These are phyloP conservation scores for Chlamydomonas incerta DNA, from an alignment of 139 green algal species.

Conservation along the genomic window DNA sequence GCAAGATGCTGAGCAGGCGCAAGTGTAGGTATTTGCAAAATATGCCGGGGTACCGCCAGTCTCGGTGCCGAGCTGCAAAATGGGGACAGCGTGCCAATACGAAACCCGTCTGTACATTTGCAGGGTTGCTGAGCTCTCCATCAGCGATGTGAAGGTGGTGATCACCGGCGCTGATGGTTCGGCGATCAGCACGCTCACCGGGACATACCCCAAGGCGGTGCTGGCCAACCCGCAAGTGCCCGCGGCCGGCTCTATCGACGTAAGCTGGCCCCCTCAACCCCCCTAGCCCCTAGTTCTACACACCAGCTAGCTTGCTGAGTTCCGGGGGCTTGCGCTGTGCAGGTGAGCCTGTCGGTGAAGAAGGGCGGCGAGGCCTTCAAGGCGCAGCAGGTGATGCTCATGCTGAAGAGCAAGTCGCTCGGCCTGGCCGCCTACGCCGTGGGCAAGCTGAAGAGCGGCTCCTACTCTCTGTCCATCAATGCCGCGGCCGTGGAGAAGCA, in stretches of 20 bases:
- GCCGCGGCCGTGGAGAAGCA: slow-evolving; percentile 55
- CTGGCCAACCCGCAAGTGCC: slow-evolving; percentile 35
- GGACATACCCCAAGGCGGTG: slow-evolving; percentile 29
- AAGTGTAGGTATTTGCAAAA: too few species aligned
- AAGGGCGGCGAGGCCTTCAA: slow-evolving; percentile 42
- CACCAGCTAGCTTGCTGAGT: too few species aligned
- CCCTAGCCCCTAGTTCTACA: too few species aligned
- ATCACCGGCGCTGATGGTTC: slow-evolving; percentile 22
- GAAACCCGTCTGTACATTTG: neutral
- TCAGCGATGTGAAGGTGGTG: slow-evolving; percentile 16
- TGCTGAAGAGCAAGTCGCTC: slow-evolving; percentile 36
- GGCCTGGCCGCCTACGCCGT: slow-evolving; percentile 56
- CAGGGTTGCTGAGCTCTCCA: slow-evolving; percentile 7
- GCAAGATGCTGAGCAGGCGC: neutral
- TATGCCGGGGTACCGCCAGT: too few species aligned
- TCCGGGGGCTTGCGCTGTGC: neutral
- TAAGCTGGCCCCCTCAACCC: neutral
- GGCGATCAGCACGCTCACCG: neutral
- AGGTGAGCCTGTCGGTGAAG: slow-evolving; percentile 45
- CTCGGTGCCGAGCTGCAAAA: neutral
- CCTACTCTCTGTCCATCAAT: slow-evolving; percentile 25
- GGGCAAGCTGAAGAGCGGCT: slow-evolving; percentile 51
- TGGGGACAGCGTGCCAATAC: too few species aligned
- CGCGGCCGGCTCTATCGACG: neutral
- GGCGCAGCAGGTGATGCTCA: slow-evolving; percentile 62